Evolutionary conservation across 2,329 filamentous ascomycete genomes (phyloP).

Genomic region (Neopestalotiopsis sp.): DNA sequence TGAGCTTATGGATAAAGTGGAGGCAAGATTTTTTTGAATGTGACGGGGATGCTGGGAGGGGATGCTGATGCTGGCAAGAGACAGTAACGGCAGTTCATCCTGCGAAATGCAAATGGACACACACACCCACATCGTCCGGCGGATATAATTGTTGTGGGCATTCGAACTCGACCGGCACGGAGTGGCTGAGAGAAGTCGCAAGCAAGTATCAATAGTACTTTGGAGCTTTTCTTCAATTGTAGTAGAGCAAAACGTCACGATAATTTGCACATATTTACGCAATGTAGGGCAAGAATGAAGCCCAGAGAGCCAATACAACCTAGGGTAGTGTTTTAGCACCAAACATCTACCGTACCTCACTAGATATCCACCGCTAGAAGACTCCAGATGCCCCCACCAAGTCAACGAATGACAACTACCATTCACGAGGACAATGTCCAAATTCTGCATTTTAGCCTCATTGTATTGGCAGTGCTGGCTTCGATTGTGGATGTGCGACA

Average conservation of each 20-base stretch:
- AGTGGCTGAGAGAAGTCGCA: neutral
- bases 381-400: neutral
- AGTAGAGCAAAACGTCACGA: too few species aligned
- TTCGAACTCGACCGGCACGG: neutral
- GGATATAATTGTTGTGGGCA: neutral
- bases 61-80: neutral
- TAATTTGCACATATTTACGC: too few species aligned
- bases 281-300: neutral
- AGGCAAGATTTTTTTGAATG: neutral
- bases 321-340: neutral
- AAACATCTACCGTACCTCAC: neutral
- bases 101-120: neutral
- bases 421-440: too few species aligned
- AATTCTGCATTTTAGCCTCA: too few species aligned
- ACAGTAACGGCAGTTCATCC: neutral
- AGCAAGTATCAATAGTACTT: neutral
- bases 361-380: neutral
- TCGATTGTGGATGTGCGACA: neutral
- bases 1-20: neutral
- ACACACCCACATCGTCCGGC: neutral
- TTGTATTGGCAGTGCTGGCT: neutral
- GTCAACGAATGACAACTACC: too few species aligned
- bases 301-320: neutral
- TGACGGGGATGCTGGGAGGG: neutral
- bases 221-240: too few species aligned